Percentiles rank a stretch among this genome's conserved stretches.
These are phyloP conservation scores for Monosporascus sp. DNA, from an alignment of 2,329 filamentous ascomycete species.

Conservation along the genomic window DNA sequence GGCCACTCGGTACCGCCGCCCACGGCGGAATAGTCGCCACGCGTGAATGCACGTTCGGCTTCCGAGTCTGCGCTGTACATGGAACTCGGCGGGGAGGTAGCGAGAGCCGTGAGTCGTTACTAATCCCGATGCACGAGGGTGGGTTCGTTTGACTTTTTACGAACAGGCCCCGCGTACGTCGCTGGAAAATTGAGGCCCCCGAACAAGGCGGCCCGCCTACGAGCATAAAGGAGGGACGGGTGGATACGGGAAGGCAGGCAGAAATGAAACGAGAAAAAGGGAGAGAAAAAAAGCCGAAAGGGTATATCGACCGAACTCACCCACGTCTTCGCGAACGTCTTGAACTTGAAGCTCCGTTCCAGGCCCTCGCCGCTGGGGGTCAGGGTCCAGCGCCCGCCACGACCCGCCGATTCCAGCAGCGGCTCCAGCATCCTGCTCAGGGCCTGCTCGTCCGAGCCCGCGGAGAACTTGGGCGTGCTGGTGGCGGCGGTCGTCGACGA, in stretches of 20 bases:
- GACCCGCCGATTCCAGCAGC: constrained; percentile 26
- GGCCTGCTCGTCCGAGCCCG: constrained; percentile 38
- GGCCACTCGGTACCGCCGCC: too few species aligned
- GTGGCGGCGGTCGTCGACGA: constrained; percentile 1
- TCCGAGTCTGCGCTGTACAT: too few species aligned
- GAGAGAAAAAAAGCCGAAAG: background rate
- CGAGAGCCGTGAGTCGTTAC: too few species aligned
- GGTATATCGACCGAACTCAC: constrained; percentile 32
- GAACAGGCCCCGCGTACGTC: too few species aligned
- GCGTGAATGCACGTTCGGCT: too few species aligned
- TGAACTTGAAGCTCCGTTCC: constrained; percentile 59
- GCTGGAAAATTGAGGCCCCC: too few species aligned
- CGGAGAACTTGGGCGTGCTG: constrained; percentile 33
- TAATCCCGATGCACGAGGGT: too few species aligned
- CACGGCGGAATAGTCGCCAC: too few species aligned
- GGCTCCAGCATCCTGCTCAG: constrained; percentile 31
- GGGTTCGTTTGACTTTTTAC: too few species aligned
- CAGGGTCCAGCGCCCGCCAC: constrained; percentile 45
- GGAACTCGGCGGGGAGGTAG: too few species aligned
- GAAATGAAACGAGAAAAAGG: background rate
- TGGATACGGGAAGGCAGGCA: background rate
- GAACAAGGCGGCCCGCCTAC: too few species aligned
- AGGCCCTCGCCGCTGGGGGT: constrained; percentile 47
- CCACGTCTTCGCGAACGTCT: constrained; percentile 63
- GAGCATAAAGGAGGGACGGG: background rate